Evolutionary conservation across 225 moss, liverwort and hornwort species (phyloP).

Genomic region (Pleurozium schreberi): DNA sequence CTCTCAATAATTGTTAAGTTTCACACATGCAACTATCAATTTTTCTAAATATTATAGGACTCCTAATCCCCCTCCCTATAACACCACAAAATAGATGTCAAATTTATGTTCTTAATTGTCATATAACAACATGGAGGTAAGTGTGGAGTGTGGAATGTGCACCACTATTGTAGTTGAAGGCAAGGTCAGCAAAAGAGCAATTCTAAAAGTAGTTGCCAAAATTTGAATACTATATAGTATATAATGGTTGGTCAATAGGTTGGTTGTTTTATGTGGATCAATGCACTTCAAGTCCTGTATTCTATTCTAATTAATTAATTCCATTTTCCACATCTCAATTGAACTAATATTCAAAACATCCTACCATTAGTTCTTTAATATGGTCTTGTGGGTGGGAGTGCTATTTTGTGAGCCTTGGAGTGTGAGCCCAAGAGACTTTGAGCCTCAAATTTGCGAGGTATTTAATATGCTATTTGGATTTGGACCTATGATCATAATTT

Average conservation of each 20-base stretch:
- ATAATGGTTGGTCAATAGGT: background rate
- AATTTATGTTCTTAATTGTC: background rate
- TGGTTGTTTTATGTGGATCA: background rate
- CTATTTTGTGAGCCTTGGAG: no score
- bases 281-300: background rate
- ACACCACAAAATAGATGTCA: background rate
- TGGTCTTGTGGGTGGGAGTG: no score
- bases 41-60: background rate
- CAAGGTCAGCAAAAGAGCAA: background rate
- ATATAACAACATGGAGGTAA: background rate
- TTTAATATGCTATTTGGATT: no score
- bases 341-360: background rate
- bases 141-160: background rate
- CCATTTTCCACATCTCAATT: background rate
- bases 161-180: fast-evolving
- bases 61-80: fast-evolving
- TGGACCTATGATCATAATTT: no score
- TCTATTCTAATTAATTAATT: background rate
- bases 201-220: background rate
- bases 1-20: background rate
- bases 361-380: background rate
- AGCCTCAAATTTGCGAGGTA: no score
- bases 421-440: no score
- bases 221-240: no score
- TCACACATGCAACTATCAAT: background rate